Base-by-base conservation (phyloP, 2,329 filamentous ascomycete genomes). In the Phialocephala sp. region DNA sequence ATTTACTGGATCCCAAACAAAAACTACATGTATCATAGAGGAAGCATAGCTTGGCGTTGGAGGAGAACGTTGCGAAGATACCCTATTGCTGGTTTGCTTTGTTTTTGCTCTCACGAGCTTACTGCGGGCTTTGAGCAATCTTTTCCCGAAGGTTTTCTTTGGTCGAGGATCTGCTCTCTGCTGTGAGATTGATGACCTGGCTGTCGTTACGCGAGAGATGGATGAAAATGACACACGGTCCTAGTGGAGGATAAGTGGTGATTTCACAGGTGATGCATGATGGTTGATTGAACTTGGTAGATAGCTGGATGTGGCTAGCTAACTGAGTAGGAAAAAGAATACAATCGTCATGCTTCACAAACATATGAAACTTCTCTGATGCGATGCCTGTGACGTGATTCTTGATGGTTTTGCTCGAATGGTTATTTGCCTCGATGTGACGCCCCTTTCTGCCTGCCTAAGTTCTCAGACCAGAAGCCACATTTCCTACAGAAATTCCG, bases 201-300 rank as follows among this genome's bases (percentile, higher is more conserved):
- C 45, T 22, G 45, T 4, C 15, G 45, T 22, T 50, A 22, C 24
- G 45, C 20, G 45, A 50, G 45, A 50, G 45, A 50, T 50, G 45
- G 22, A 20, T 32, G 27, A 32, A 32, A 32, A 32, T 32, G 27
- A 32, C 6, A 32, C 6, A 32, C 27, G 27, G 6, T 32, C 27
- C 24, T 50, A n/a, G 22, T 24, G 22, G 8, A 47, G 8, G 8
- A 50, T 50, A 22, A 20, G 45, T 11, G 45, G 8, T 50, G 45
- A 50, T 6, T 50, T 50, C 45, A 43, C 41, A 11, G 45, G 45
- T 50, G 45, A 22, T 43, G 45, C n/a, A 50, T 50, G 45, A 24
- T 24, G 45, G 20, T 50, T 50, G 45, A 14, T 32, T 22, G 22
- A 20, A 50, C 45, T 50, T 50, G 45, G 45, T 50, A 50, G 45